A percentile compares a stretch with the other conserved stretches of the same genome.
Conservation (phyloP, 768 basidiomycete genomes). For the Dendrothele bispora region DNA sequence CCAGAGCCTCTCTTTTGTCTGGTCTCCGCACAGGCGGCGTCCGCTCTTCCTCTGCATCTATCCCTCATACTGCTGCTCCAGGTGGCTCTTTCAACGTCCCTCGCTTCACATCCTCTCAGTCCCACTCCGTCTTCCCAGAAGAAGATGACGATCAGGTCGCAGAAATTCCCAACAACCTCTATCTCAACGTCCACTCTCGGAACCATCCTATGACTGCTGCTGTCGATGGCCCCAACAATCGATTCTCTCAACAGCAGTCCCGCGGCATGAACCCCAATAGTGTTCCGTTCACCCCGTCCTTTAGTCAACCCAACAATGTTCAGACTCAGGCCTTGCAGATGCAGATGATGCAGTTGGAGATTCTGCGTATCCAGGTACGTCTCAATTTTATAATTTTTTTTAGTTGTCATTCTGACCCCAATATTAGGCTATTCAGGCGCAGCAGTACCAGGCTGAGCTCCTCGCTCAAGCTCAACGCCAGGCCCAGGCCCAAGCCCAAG, state of each 20-base stretch:
- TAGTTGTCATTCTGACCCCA: conserved; percentile 9
- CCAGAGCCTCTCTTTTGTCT: conserved; percentile 82
- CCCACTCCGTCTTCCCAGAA: conserved; percentile 42
- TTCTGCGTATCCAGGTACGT: conserved; percentile 76
- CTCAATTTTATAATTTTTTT: neutral
- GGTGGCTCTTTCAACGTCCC: conserved; percentile 62
- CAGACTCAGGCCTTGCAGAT: conserved; percentile 72
- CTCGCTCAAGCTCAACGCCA: conserved; percentile 59
- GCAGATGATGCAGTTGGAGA: conserved; percentile 85
- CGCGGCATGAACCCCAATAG: conserved; percentile 54
- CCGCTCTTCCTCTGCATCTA: conserved; percentile 61
- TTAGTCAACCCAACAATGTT: conserved; percentile 43
- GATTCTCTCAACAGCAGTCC: conserved; percentile 68
- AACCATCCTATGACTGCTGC: conserved; percentile 67
- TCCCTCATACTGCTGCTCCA: conserved; percentile 72
- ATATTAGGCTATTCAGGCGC: conserved; percentile 66
- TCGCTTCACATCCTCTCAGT: conserved; percentile 50
- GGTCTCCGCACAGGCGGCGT: conserved; percentile 91
- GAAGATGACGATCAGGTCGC: conserved; percentile 62
- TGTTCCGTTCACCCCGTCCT: conserved; percentile 53
- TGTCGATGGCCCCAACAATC: conserved; percentile 65
- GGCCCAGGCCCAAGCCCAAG: conserved; percentile 38
- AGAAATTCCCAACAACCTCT: conserved; percentile 54
- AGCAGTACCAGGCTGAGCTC: conserved; percentile 76
- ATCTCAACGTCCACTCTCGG: conserved; percentile 44